Evolutionary conservation across 805 yeast genomes (phyloP).

Genomic region (Candida loeiensis): DNA sequence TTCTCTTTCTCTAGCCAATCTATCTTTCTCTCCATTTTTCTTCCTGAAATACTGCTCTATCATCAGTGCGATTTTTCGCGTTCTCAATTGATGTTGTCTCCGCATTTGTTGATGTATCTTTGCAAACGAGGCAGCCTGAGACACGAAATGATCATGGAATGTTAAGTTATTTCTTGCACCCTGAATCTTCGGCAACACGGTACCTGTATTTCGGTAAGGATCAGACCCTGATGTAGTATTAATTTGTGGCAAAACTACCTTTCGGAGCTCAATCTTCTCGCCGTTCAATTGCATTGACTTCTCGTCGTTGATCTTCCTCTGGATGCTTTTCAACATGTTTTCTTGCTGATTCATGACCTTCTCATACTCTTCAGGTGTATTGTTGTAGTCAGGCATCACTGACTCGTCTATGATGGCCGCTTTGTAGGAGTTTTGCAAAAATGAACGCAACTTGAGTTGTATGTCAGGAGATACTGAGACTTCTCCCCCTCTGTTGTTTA

Average conservation of each 20-base stretch:
- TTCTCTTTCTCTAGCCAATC: slow-evolving; percentile 71
- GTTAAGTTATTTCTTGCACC: slow-evolving; percentile 43
- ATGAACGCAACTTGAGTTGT: slow-evolving; percentile 23
- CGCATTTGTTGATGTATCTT: slow-evolving; percentile 65
- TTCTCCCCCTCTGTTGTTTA: slow-evolving; percentile 15
- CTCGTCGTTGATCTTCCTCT: slow-evolving; percentile 34
- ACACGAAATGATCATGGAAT: slow-evolving; percentile 67
- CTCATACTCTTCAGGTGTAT: slow-evolving; percentile 54
- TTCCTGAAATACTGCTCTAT: slow-evolving; percentile 84
- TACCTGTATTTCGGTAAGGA: slow-evolving; percentile 44
- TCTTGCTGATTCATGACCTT: slow-evolving; percentile 52
- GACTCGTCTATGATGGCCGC: slow-evolving; percentile 39
- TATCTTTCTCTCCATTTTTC: slow-evolving; percentile 83
- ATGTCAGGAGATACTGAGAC: slow-evolving; percentile 23
- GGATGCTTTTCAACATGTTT: slow-evolving; percentile 45
- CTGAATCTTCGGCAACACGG: slow-evolving; percentile 41
- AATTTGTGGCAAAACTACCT: slow-evolving; percentile 43
- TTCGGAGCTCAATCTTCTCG: slow-evolving; percentile 48
- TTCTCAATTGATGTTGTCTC: slow-evolving; percentile 59
- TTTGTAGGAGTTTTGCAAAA: slow-evolving; percentile 27
- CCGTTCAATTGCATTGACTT: slow-evolving; percentile 39
- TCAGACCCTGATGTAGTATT: slow-evolving; percentile 40
- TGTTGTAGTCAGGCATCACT: slow-evolving; percentile 25
- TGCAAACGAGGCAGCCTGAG: slow-evolving; percentile 72
- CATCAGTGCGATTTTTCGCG: slow-evolving; percentile 73